These are phyloP conservation scores for Evernia prunastri DNA, from an alignment of 495 filamentous ascomycete genomes.

Conservation along the genomic window DNA sequence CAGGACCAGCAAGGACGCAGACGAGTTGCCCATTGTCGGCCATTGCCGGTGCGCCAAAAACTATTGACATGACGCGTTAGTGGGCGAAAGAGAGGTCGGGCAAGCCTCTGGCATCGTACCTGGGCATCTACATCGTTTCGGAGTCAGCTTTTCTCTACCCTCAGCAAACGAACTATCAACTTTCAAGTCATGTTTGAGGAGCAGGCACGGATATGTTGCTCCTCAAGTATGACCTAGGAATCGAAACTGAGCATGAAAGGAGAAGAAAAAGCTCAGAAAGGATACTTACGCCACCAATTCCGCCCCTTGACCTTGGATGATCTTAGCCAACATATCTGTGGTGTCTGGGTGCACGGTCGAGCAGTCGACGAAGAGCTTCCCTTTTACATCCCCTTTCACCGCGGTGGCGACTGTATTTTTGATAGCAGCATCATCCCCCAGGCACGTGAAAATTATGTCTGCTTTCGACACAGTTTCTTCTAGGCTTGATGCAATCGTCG, in stretches of 20 bases:
- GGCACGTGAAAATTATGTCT: constrained; percentile 78
- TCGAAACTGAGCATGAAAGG: not conserved
- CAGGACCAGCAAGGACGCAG: constrained; percentile 67
- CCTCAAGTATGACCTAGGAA: not conserved
- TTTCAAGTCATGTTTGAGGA: not conserved
- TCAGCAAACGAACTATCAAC: not conserved
- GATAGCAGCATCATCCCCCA: constrained; percentile 73
- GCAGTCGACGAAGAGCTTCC: constrained; percentile 77
- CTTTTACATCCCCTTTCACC: constrained; percentile 43
- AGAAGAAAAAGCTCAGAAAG: no score
- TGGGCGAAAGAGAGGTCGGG: no score
- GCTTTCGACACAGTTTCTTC: constrained; percentile 58
- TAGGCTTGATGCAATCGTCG: constrained; percentile 53
- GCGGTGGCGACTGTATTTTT: constrained; percentile 41
- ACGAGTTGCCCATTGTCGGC: constrained; percentile 63
- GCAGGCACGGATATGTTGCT: not conserved
- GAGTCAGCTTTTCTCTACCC: not conserved
- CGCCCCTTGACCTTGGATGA: constrained; percentile 51
- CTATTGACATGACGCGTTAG: constrained; percentile 14
- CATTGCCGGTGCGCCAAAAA: constrained; percentile 27
- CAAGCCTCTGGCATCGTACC: constrained; percentile 17
- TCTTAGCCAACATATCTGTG: constrained; percentile 54
- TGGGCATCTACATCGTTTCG: constrained; percentile 42
- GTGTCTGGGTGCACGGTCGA: constrained; percentile 85
- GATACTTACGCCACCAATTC: constrained; percentile 55